Evolutionary conservation across 257 asterid genomes (phyloP), one percentile per base, ranked within the genome.

Genomic region (Cynanchum wilfordii): DNA sequence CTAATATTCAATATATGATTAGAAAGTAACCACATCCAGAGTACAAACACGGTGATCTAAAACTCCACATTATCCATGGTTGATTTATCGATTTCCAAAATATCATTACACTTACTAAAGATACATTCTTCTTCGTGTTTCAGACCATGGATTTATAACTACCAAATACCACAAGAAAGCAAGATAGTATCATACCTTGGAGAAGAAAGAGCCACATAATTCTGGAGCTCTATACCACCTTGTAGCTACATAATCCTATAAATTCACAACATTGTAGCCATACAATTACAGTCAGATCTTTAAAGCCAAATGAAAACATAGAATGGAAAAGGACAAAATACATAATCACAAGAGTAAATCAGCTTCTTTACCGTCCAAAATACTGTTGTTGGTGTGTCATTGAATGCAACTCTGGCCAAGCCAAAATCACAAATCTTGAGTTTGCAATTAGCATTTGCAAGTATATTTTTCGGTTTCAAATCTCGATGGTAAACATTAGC

Each of bases 201-300:
- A 93, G 88, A 89, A 93, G 77, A 93, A 93, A 50, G 97, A 90
- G 54, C 98, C 98, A 70, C 97, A 91, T 73, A 89, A 83, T 75
- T 91, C 97, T 56, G 97, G 97, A 80, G 97, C 96, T 65, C 96
- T 89, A 70, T 91, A 91, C 97, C 97, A 91, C 80, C 97, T 89
- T 56, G 97, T 89, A 69, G 98, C 98, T 66, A 93, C 96, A 73
- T 93, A 93, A 84, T 93, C 97, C 97, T 92, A 90, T 68, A 68
- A 11, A 22, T 67, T 69, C 73, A 60, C 67, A 68, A 66, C 51
- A 42, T 29, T 7, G 22, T 60, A 29, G 57, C 68, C 45, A 55
- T 55, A 63, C 25, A n/a, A 54, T 50, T 16, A 66, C 38, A 55
- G 25, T 44, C 30, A 70, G 62, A 54, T 49, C 70, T 40, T 65